These are phyloP conservation scores for Lithohypha guttulata DNA, from an alignment of 2,329 filamentous ascomycete genomes.

Conservation along the genomic window DNA sequence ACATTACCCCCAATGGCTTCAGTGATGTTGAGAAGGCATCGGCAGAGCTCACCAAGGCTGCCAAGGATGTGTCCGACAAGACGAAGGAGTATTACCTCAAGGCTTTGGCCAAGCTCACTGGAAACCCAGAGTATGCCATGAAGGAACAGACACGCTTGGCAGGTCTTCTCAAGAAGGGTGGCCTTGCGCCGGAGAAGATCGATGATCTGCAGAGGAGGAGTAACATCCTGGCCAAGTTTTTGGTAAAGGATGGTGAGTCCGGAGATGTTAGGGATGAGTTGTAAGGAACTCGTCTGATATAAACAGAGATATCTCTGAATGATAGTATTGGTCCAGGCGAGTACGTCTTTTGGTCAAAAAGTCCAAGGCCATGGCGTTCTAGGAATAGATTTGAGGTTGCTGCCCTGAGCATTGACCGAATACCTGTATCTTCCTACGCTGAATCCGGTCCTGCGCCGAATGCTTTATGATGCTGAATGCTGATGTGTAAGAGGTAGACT, in stretches of 20 bases:
- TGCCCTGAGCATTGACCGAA: no score
- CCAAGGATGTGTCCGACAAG: conserved; percentile 59
- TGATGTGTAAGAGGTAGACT: no score
- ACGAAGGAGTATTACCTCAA: conserved; percentile 91
- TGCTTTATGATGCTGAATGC: no score
- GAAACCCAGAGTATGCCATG: conserved; percentile 65
- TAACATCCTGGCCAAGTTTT: conserved; percentile 77
- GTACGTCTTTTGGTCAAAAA: no score
- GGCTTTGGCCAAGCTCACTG: conserved; percentile 72
- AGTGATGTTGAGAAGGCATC: conserved; percentile 47
- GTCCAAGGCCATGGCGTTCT: no score
- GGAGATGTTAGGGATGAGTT: conserved; percentile 51
- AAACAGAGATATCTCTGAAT: no score
- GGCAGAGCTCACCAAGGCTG: conserved; percentile 61
- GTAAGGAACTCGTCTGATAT: no score
- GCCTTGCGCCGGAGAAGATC: conserved; percentile 70
- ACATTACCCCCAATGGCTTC: conserved; percentile 46
- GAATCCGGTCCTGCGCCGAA: no score
- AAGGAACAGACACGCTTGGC: conserved; percentile 80
- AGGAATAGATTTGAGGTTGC: no score
- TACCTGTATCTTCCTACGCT: no score
- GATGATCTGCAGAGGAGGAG: conserved; percentile 78
- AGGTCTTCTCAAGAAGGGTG: conserved; percentile 74
- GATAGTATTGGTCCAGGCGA: no score
- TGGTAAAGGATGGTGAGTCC: conserved; percentile 47